Evolutionary conservation across 2,329 filamentous ascomycete genomes (phyloP), one percentile per base, ranked within the genome.

Genomic region (Cladosporium cucumerinum): DNA sequence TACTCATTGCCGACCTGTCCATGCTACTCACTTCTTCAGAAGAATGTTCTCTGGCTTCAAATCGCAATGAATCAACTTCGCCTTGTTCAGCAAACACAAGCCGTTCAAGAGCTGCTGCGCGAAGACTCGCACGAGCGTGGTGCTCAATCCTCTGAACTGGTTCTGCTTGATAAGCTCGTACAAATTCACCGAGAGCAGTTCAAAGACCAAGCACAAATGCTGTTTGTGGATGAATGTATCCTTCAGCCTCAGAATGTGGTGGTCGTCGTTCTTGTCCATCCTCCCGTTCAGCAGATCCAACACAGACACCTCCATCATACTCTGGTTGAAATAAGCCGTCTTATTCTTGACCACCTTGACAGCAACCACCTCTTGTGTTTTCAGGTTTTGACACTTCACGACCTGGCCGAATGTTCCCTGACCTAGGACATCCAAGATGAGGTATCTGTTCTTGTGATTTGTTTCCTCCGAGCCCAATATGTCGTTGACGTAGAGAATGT

Each of bases 261-360:
- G 95, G 72, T 99, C 95, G 74, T 99, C 95, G 73, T 98, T 98
- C 81, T 98, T 99, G 82, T 99, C 95, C 74, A 98, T 93, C 77
- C 97, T 96, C 69, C 93, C 97, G 77, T 99, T 99, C 74, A 99
- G 86, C 84, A 99, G 77, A 78, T 99, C 95, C 65, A 99, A 84
- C 26, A 99, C 95, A 1, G 95, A 99, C 34, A 99, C 95, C 77
- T 99, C 95, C 95, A 99, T 99, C 95, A 99, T 99, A 78, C 95
- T 98, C 79, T 99, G 95, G 76, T 99, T 99, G 82, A 99, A 99
- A 78, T 99, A 99, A 43, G 95, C 95, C 1, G 95, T 99, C 73
- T 94, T 89, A 79, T 99, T 99, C 81, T 99, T 99, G 81, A 99
- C 95, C 63, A 99, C 95, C 80, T 99, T 99, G 71, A 99, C 95